Conservation (phyloP, 2,329 filamentous ascomycete species). For the Penicillium griseofulvum region DNA sequence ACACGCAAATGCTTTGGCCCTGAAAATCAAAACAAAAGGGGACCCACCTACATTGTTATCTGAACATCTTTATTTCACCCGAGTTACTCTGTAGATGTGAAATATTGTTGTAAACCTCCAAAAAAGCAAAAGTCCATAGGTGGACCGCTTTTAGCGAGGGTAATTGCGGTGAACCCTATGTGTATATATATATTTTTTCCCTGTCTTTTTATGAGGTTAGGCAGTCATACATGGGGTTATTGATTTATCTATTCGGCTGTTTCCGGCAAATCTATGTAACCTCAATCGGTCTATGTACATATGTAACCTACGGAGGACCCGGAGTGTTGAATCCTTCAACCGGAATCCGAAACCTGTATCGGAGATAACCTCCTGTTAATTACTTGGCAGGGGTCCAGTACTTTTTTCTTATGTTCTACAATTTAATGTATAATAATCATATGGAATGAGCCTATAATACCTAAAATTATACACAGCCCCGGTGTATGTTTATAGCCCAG, state of each 20-base stretch:
- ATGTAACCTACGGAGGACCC: no score
- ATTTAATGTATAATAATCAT: background rate
- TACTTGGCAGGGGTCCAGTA: background rate
- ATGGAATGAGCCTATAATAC: background rate
- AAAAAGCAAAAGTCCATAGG: slow-evolving; percentile 1
- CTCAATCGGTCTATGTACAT: background rate
- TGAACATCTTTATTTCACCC: background rate
- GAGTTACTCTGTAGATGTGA: background rate
- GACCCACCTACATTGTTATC: background rate
- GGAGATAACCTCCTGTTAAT: background rate
- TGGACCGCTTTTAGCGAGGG: slow-evolving; percentile 4
- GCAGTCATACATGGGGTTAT: slow-evolving; percentile 3
- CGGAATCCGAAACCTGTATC: background rate
- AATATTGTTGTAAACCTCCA: background rate
- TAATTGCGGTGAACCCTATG: slow-evolving; percentile 6
- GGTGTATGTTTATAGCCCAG: no score
- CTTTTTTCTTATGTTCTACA: no score
- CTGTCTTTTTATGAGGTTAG: background rate
- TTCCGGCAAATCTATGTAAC: background rate
- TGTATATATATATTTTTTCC: background rate
- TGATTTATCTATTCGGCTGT: background rate
- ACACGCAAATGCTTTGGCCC: no score
- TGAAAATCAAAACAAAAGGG: background rate
- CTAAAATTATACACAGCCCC: background rate
- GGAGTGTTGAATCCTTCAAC: background rate